Percentiles rank a stretch among this genome's conserved stretches.
These are phyloP conservation scores for Globisporangium cylindrosporum DNA, from an alignment of 352 stramenopile genomes.

Conservation along the genomic window DNA sequence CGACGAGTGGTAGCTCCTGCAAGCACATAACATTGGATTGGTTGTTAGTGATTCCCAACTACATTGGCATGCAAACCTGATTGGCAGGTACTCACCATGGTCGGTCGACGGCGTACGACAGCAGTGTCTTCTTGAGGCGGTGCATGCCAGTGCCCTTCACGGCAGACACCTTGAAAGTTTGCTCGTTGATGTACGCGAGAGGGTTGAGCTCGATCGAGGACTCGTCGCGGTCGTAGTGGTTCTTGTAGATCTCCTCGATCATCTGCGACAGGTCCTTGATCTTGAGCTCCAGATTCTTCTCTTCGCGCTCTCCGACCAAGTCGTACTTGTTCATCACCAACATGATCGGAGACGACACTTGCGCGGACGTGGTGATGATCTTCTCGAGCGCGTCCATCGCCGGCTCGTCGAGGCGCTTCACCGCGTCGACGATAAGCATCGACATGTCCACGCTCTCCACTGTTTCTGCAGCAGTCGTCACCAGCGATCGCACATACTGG, in stretches of 20 bases:
- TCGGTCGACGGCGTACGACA: constrained; percentile 65
- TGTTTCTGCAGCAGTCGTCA: constrained; percentile 74
- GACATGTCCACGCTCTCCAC: constrained; percentile 82
- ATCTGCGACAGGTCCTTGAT: constrained; percentile 80
- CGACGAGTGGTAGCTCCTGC: constrained; percentile 78
- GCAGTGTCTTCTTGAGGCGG: constrained; percentile 58
- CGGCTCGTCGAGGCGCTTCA: constrained; percentile 78
- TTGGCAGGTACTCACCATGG: constrained; percentile 34
- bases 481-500: constrained; percentile 76
- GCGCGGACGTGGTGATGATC: constrained; percentile 73
- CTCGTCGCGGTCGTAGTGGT: constrained; percentile 56
- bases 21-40: neutral
- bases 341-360: constrained; percentile 75
- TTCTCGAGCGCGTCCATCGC: constrained; percentile 78
- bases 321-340: constrained; percentile 88
- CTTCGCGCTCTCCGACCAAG: constrained; percentile 51
- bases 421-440: constrained; percentile 81
- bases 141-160: constrained; percentile 67
- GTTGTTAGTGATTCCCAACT: neutral
- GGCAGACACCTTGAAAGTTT: constrained; percentile 77
- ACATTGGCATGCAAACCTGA: neutral
- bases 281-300: constrained; percentile 55
- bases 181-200: constrained; percentile 69
- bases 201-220: constrained; percentile 57
- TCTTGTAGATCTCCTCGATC: constrained; percentile 75